Evolutionary conservation across 495 filamentous ascomycete genomes (phyloP).

Genomic region (Bathelium albidoporum): DNA sequence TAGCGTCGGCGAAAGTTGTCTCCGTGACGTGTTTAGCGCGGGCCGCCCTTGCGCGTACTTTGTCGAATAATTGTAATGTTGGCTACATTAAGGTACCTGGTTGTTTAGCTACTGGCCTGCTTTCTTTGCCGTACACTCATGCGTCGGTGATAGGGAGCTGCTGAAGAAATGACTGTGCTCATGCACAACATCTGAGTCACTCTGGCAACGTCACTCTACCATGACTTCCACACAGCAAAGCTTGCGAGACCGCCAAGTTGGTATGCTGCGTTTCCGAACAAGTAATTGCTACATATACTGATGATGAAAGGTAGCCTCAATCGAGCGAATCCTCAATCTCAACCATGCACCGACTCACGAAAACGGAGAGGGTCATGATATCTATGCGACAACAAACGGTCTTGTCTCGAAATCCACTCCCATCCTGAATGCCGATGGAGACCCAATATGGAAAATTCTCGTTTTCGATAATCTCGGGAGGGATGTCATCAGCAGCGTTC

Average conservation of each 20-base stretch:
- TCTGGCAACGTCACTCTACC: conserved; percentile 17
- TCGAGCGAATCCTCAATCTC: conserved; percentile 91
- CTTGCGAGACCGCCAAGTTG: conserved; percentile 91
- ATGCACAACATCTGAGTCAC: neutral
- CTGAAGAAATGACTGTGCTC: neutral
- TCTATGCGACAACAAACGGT: conserved; percentile 43
- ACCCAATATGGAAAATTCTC: conserved; percentile 66
- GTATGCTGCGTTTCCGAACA: conserved; percentile 45
- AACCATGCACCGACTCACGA: conserved; percentile 60
- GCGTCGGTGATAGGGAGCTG: conserved; percentile 4
- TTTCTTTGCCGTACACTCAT: too few relatives aligned
- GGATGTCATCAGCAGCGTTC: conserved; percentile 82
- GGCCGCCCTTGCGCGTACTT: neutral
- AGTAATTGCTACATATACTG: conserved; percentile 21
- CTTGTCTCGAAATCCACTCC: conserved; percentile 61
- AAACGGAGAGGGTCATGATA: conserved; percentile 45
- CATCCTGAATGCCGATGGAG: conserved; percentile 78
- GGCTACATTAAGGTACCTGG: neutral
- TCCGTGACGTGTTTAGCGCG: neutral
- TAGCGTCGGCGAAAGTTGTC: neutral
- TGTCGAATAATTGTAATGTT: neutral
- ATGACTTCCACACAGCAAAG: conserved; percentile 69
- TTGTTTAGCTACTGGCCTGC: neutral
- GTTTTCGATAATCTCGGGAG: conserved; percentile 61
- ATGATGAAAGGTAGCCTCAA: conserved; percentile 52